These are phyloP conservation scores for Silene latifolia DNA, from an alignment of 148 eudicot genomes.

Conservation along the genomic window DNA sequence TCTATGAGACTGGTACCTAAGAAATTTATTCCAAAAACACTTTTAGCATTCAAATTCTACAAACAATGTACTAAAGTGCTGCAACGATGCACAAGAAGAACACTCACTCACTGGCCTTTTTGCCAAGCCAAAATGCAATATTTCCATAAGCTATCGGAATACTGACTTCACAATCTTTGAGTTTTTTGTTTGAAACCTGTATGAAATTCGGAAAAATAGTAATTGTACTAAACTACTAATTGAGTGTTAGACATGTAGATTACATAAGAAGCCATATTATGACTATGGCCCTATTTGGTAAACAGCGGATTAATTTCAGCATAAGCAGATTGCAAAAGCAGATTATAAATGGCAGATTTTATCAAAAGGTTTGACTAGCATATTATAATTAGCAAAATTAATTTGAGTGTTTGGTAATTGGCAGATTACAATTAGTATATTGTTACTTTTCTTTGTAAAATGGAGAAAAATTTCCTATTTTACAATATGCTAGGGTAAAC, in stretches of 20 bases:
- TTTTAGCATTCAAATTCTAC: neutral
- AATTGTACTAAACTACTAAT: neutral
- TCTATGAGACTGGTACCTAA: slow-evolving; percentile 73
- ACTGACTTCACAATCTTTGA: slow-evolving; percentile 63
- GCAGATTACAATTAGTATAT: no score
- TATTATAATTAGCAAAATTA: no score
- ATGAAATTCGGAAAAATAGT: neutral
- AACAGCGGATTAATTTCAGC: no score
- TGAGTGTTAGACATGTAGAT: neutral
- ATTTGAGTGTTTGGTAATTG: no score
- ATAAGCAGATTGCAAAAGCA: no score
- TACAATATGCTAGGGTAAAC: no score
- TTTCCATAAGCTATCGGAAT: slow-evolving; percentile 85
- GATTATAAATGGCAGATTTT: no score
- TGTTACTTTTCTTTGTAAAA: no score
- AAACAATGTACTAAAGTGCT: neutral
- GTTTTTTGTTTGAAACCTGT: slow-evolving; percentile 39
- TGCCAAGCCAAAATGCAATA: slow-evolving; percentile 91
- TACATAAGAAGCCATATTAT: neutral
- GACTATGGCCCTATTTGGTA: no score
- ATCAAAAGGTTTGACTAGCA: no score
- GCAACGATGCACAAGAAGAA: neutral
- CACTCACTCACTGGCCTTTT: slow-evolving; percentile 84
- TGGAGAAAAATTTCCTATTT: no score
- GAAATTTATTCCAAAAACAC: neutral